phyloP scores from a whole-genome alignment of 208 protist genomes.

The Trypanosoma theileri region DNA sequence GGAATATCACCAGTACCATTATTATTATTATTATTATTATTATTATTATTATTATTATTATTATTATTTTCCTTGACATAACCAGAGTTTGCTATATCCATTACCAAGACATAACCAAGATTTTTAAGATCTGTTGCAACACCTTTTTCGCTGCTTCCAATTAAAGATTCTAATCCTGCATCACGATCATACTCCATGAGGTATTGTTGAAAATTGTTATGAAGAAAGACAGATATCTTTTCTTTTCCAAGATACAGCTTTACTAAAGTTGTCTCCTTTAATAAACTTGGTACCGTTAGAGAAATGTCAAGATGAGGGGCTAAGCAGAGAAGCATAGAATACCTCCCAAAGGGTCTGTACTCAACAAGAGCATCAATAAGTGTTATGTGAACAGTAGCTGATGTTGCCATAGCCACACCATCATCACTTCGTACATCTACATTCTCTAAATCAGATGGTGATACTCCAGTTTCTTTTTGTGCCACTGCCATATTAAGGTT shows the following conservation, averaged over 20 bases:
- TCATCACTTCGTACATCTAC: constrained; percentile 17
- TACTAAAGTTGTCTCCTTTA: constrained; percentile 16
- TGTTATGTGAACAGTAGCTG: constrained; percentile 18
- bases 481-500: constrained; percentile 16
- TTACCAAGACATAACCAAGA: constrained; percentile 24
- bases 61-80: not conserved
- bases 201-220: constrained; percentile 27
- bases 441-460: not conserved
- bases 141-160: constrained; percentile 23
- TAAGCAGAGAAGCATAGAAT: constrained; percentile 21
- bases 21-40: not conserved
- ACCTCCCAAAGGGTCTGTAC: constrained; percentile 27
- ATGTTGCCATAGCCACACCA: constrained; percentile 25
- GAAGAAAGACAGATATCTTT: constrained; percentile 20
- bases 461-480: constrained; percentile 6
- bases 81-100: constrained; percentile 10
- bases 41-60: not conserved
- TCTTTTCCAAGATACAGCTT: constrained; percentile 21
- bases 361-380: constrained; percentile 27
- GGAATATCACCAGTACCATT: not conserved
- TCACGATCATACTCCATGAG: constrained; percentile 22
- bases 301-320: constrained; percentile 12
- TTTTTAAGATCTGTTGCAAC: constrained; percentile 19
- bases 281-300: constrained; percentile 23
- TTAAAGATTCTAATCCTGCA: constrained; percentile 17